These are phyloP conservation scores for Sclerotiophoma versabilis DNA, from an alignment of 2,329 filamentous ascomycete genomes.

Conservation along the genomic window DNA sequence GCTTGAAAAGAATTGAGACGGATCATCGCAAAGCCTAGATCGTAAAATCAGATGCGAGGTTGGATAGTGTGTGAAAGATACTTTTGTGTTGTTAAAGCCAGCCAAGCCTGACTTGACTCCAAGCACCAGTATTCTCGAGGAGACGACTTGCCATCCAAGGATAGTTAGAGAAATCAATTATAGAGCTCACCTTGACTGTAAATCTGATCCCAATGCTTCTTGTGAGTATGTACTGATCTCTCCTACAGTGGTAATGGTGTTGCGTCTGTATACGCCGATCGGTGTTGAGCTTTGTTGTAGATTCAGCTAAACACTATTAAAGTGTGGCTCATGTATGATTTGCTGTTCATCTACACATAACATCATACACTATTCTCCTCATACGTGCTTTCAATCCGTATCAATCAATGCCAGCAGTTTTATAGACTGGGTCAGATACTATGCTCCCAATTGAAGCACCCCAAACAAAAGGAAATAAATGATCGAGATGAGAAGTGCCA, in stretches of 20 bases:
- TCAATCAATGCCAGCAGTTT: background rate
- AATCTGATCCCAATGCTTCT: background rate
- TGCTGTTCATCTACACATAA: slow-evolving; percentile 11
- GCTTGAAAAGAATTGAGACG: background rate
- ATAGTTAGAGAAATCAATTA: no score
- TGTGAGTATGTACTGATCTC: background rate
- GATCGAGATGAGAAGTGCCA: slow-evolving; percentile 9
- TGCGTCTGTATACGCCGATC: background rate
- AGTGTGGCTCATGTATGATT: background rate
- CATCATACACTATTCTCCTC: background rate
- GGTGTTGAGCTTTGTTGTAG: background rate
- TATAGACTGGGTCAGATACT: background rate
- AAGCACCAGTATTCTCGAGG: background rate
- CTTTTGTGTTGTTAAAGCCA: background rate
- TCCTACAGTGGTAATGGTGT: background rate
- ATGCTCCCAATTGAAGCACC: background rate
- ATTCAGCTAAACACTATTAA: slow-evolving; percentile 2
- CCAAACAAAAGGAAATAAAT: slow-evolving; percentile 2
- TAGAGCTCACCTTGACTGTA: background rate
- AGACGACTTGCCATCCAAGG: background rate
- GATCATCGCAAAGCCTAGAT: background rate
- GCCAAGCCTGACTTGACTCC: background rate
- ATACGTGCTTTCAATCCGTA: background rate
- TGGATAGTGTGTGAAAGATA: background rate
- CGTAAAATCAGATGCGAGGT: background rate